Percentiles rank a stretch among this genome's conserved stretches.
Conservation (phyloP, 306 rosid genomes). For the Alnus glutinosa region DNA sequence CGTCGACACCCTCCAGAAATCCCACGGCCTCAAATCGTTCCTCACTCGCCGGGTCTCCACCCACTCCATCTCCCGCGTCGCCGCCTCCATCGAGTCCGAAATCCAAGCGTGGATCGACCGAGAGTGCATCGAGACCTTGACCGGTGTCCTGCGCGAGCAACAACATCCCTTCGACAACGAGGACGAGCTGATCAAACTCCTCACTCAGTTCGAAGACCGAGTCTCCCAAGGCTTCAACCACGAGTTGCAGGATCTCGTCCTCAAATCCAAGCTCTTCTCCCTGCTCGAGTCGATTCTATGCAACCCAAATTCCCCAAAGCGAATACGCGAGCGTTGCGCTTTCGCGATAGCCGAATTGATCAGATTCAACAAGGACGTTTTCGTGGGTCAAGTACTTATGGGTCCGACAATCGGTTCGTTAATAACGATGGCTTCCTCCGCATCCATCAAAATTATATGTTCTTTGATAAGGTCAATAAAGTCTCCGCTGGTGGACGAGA, state of each 20-base stretch:
- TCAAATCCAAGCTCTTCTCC: slow-evolving; percentile 54
- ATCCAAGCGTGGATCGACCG: slow-evolving; percentile 93
- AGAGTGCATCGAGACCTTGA: slow-evolving; percentile 47
- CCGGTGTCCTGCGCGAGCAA: slow-evolving; percentile 25
- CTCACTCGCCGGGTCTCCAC: slow-evolving; percentile 60
- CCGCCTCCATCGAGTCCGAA: slow-evolving; percentile 65
- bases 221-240: slow-evolving; percentile 63
- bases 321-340: slow-evolving; percentile 58
- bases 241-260: slow-evolving; percentile 67
- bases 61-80: slow-evolving; percentile 65
- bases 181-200: slow-evolving; percentile 35
- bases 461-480: slow-evolving; percentile 56
- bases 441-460: slow-evolving; percentile 56
- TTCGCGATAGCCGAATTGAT: slow-evolving; percentile 47
- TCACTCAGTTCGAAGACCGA: slow-evolving; percentile 59
- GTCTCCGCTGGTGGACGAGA: slow-evolving; percentile 85
- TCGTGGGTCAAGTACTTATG: slow-evolving; percentile 77
- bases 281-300: slow-evolving; percentile 49
- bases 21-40: slow-evolving; percentile 48
- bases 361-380: slow-evolving; percentile 82
- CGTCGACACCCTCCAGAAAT: slow-evolving; percentile 40
- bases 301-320: slow-evolving; percentile 36
- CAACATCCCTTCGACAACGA: slow-evolving; percentile 13
- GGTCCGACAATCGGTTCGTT: slow-evolving; percentile 55
- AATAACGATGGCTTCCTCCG: slow-evolving; percentile 44